Evolutionary conservation across 2,329 filamentous ascomycete genomes (phyloP).

Genomic region (Stemphylium beticola): DNA sequence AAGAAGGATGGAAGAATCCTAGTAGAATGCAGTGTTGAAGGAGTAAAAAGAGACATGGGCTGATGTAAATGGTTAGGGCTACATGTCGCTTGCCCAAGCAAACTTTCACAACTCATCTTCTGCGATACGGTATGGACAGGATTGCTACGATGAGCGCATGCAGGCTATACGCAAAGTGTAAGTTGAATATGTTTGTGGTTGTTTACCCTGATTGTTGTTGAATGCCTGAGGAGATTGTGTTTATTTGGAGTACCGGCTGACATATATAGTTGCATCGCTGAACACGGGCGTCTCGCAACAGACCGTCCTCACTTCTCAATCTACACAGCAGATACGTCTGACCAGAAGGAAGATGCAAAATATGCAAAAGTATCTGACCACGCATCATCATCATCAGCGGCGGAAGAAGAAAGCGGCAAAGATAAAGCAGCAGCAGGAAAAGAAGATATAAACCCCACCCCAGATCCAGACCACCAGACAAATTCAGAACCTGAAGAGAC

Average conservation of each 20-base stretch:
- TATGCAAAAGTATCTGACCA: background rate
- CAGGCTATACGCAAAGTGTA: constrained; percentile 62
- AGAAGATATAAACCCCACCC: background rate
- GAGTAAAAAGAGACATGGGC: background rate
- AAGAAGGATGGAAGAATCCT: constrained; percentile 21
- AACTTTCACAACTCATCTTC: constrained; percentile 72
- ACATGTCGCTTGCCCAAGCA: constrained; percentile 69
- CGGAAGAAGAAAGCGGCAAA: background rate
- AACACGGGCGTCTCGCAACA: constrained; percentile 19
- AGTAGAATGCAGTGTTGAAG: background rate
- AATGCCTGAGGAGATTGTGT: background rate
- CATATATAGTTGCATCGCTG: constrained; percentile 1
- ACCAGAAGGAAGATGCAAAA: background rate
- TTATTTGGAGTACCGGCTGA: background rate
- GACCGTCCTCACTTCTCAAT: constrained; percentile 6
- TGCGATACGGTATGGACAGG: constrained; percentile 70
- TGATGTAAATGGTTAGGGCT: constrained; percentile 44
- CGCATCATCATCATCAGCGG: background rate
- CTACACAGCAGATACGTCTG: background rate
- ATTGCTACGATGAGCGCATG: constrained; percentile 77
- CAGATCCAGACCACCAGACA: background rate
- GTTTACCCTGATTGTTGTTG: background rate
- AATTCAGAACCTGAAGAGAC: background rate
- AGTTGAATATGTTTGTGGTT: constrained; percentile 26
- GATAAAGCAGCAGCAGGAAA: background rate